These are phyloP conservation scores for Lasiosphaeris hirsuta DNA, from an alignment of 495 filamentous ascomycete species.

Conservation along the genomic window DNA sequence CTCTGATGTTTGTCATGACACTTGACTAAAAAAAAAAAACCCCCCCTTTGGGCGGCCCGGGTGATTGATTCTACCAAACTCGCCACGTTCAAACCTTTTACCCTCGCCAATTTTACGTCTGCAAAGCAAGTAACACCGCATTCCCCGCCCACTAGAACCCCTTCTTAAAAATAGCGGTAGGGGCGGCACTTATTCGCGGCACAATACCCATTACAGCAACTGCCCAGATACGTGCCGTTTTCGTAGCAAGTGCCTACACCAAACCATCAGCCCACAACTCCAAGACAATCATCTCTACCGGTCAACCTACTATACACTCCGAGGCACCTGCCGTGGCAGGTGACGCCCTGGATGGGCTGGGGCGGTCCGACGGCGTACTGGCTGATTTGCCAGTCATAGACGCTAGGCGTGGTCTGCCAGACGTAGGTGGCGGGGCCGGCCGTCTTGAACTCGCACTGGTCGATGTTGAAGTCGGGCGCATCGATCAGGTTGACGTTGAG, in stretches of 20 bases:
- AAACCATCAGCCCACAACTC: too few species aligned
- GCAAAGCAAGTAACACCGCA: too few species aligned
- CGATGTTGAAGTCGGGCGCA: slow-evolving; percentile 12
- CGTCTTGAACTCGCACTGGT: slow-evolving; percentile 11
- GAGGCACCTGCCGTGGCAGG: slow-evolving; percentile 1
- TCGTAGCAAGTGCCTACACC: background rate
- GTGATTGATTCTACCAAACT: too few species aligned
- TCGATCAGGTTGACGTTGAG: slow-evolving; percentile 9
- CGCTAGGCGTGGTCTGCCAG: background rate
- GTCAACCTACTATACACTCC: slow-evolving; percentile 6
- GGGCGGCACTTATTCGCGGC: slow-evolving; percentile 11
- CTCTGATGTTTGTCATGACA: too few species aligned
- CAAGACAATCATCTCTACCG: too few species aligned
- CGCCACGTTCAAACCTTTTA: too few species aligned
- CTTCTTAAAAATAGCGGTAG: background rate
- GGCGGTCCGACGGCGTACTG: slow-evolving; percentile 10
- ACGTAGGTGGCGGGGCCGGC: background rate
- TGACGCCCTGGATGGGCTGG: slow-evolving; percentile 3
- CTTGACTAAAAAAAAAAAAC: too few species aligned
- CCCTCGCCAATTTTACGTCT: too few species aligned
- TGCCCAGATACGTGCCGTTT: background rate
- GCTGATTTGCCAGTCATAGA: background rate
- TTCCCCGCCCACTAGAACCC: too few species aligned
- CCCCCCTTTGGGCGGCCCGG: too few species aligned
- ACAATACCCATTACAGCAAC: slow-evolving; percentile 11